Evolutionary conservation across 2,329 filamentous ascomycete genomes (phyloP).

Genomic region (Taxawa tesnikishii): DNA sequence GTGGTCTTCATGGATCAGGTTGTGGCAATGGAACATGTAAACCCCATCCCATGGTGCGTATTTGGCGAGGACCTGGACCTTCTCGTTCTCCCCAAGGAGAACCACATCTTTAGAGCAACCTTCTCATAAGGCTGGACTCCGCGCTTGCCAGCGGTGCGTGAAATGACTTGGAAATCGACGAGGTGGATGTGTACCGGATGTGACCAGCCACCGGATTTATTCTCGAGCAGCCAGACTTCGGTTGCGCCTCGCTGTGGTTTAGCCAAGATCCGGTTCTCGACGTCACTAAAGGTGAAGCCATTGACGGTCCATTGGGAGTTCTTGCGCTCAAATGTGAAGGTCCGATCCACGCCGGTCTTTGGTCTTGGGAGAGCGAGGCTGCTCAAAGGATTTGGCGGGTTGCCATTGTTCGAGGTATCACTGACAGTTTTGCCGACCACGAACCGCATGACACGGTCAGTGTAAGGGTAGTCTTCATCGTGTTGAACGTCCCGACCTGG

Average conservation of each 20-base stretch:
- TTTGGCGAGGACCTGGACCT: constrained; percentile 36
- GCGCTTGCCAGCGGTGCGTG: constrained; percentile 32
- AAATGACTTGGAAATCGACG: constrained; percentile 44
- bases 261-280: constrained; percentile 20
- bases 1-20: constrained; percentile 33
- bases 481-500: constrained; percentile 18
- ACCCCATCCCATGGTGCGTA: constrained; percentile 42
- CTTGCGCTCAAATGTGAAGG: constrained; percentile 19
- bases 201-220: constrained; percentile 37
- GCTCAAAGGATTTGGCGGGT: constrained; percentile 17
- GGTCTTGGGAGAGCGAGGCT: constrained; percentile 16
- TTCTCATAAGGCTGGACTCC: constrained; percentile 40
- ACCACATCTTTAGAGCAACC: constrained; percentile 47
- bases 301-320: constrained; percentile 21
- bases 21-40: constrained; percentile 36
- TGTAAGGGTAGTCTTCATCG: constrained; percentile 39
- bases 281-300: constrained; percentile 20
- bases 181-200: constrained; percentile 48
- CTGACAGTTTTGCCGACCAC: too few species aligned
- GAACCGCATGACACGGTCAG: constrained; percentile 40
- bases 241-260: constrained; percentile 20
- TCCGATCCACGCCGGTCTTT: constrained; percentile 15
- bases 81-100: constrained; percentile 40
- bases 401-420: constrained; percentile 25
- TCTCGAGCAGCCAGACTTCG: constrained; percentile 27